Percentiles rank a stretch among this genome's conserved stretches.
These are phyloP conservation scores for Haplographium delicatum DNA, from an alignment of 495 filamentous ascomycete genomes.

Conservation along the genomic window DNA sequence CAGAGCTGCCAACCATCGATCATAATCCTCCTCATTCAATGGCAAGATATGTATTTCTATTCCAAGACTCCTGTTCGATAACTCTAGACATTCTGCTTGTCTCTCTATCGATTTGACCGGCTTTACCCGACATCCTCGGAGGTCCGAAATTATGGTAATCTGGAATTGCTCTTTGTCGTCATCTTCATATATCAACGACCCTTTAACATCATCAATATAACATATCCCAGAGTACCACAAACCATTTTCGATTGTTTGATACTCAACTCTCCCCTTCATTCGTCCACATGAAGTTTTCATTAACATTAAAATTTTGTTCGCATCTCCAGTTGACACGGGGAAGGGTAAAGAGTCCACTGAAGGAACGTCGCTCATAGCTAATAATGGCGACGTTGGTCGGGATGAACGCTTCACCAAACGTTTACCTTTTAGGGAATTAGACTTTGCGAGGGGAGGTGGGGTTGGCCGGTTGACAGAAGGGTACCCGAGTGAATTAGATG, in stretches of 20 bases:
- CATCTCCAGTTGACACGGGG: slow-evolving; percentile 55
- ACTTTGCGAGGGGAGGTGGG: slow-evolving; percentile 33
- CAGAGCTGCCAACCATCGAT: slow-evolving; percentile 88
- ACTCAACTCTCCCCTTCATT: slow-evolving; percentile 67
- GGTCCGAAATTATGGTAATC: slow-evolving; percentile 61
- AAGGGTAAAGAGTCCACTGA: slow-evolving; percentile 49
- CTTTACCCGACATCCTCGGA: slow-evolving; percentile 80
- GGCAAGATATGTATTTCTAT: slow-evolving; percentile 72
- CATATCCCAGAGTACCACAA: slow-evolving; percentile 58
- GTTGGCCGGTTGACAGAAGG: slow-evolving; percentile 28
- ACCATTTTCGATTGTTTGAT: slow-evolving; percentile 47
- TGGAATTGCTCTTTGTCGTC: slow-evolving; percentile 44
- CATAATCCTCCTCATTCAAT: slow-evolving; percentile 66
- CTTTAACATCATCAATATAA: slow-evolving; percentile 62
- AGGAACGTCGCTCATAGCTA: slow-evolving; percentile 32
- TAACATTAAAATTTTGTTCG: slow-evolving; percentile 56
- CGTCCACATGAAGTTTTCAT: slow-evolving; percentile 64
- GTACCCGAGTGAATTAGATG: slow-evolving; percentile 34
- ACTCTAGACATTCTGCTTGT: slow-evolving; percentile 68
- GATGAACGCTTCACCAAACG: slow-evolving; percentile 44
- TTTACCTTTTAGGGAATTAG: slow-evolving; percentile 35
- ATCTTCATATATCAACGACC: slow-evolving; percentile 58
- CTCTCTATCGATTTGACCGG: slow-evolving; percentile 59
- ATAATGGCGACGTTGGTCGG: slow-evolving; percentile 41
- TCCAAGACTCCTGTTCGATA: slow-evolving; percentile 64